Evolutionary conservation across 2,329 filamentous ascomycete genomes (phyloP), one percentile per base, ranked within the genome.

Genomic region (Paracorniculantispora psalliotae): DNA sequence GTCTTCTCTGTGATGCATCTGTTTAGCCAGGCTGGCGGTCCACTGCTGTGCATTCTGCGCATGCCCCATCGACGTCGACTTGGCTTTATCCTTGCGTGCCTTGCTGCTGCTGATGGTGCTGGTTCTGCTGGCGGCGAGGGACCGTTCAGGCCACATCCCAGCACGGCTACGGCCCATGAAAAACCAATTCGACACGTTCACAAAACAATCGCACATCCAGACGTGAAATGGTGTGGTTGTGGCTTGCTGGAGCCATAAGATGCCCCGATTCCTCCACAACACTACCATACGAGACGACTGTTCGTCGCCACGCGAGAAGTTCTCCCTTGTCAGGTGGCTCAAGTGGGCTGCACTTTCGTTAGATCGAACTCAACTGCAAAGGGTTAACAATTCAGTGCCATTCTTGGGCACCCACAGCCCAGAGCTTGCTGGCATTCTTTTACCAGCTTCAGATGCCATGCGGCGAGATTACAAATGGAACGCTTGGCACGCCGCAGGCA

Each of bases 281-380:
- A 21, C n/a, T 4, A 48, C 33, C 23, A 17, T 41, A 30, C 33
- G 44, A 46, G 19, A 39, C 41, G 4, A 8, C 28, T 13, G 23
- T 28, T n/a, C 10, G 23, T 19, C 19, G 43, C 46, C 55, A 51
- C 55, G 46, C 55, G 44, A 49, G n/a, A 23, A 44, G 19, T 48
- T 25, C 30, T 49, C 48, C 21, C 13, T 51, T 28, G 15, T 46
- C 26, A 23, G 21, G 23, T 9, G 35, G 37, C 19, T 41, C 26
- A 46, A 10, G 39, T 46, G 56, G 56, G 56, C 47, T 52, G 39
- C 37, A 35, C 26, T 25, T 13, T 37, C 28, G 21, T 37, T 51
- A 50, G 37, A 51, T 46, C 47, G 51, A 58, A 51, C 55, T 50
- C 47, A 51, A 37, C 39, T 51, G 23, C 37, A 23, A 58, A 57